A percentile compares a stretch with the other conserved stretches of the same genome.
phyloP scores from a whole-genome alignment of 768 basidiomycete genomes.

The Boletus barrowsii region DNA sequence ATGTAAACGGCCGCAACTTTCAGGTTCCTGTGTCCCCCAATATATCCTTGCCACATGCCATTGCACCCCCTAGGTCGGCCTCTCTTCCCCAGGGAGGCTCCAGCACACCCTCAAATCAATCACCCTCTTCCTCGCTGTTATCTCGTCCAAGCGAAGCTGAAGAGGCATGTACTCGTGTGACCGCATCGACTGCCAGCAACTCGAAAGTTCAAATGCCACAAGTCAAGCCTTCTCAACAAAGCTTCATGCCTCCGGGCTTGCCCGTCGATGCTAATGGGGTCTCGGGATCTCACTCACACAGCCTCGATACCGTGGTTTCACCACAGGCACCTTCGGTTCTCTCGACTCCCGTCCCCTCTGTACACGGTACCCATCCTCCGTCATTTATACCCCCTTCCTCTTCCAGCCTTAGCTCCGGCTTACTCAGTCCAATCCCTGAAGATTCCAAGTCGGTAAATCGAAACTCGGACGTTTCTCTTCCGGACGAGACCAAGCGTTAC shows the following conservation, averaged over 20 bases:
- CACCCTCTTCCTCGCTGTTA: slow-evolving; percentile 4
- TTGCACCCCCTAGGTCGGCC: slow-evolving; percentile 20
- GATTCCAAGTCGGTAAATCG: slow-evolving; percentile 44
- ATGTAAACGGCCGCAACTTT: slow-evolving; percentile 5
- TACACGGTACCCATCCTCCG: slow-evolving; percentile 8
- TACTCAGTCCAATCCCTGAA: slow-evolving; percentile 29
- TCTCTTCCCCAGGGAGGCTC: slow-evolving; percentile 18
- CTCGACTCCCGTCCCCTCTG: slow-evolving; percentile 15
- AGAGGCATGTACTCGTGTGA: not conserved
- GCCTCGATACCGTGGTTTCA: slow-evolving; percentile 14
- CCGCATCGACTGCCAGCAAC: slow-evolving; percentile 4
- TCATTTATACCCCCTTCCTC: slow-evolving; percentile 20
- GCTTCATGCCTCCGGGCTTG: not conserved
- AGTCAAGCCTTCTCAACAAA: slow-evolving; percentile 8
- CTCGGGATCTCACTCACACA: slow-evolving; percentile 9
- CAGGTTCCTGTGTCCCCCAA: slow-evolving; percentile 1
- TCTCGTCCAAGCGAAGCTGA: slow-evolving; percentile 23
- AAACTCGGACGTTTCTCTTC: slow-evolving; percentile 66
- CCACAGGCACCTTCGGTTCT: slow-evolving; percentile 7
- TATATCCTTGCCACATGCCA: slow-evolving; percentile 4
- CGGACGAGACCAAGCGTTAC: slow-evolving; percentile 75
- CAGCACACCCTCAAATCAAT: slow-evolving; percentile 6
- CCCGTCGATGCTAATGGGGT: not conserved
- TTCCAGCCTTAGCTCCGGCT: slow-evolving; percentile 14
- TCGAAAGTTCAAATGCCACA: slow-evolving; percentile 2